Conservation (phyloP, 2,329 filamentous ascomycete species). For the Trichoderma semiorbis region DNA sequence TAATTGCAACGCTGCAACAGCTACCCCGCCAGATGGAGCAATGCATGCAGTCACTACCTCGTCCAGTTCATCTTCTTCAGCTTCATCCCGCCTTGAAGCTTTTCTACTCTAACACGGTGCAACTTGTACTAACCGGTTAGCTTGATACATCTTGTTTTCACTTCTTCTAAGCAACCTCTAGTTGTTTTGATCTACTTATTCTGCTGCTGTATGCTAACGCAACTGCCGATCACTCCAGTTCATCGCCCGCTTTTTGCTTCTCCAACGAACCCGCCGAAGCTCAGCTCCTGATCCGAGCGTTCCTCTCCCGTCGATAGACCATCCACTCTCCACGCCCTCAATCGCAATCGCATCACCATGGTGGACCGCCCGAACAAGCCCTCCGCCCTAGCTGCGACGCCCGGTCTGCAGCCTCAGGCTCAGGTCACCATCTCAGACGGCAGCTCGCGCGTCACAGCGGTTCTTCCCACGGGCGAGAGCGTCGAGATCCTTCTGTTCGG, state of each 20-base stretch:
- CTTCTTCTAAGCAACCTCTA: neutral
- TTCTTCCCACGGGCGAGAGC: conserved; percentile 80
- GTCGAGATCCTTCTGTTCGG: conserved; percentile 85
- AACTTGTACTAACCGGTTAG: neutral
- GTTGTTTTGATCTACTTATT: neutral
- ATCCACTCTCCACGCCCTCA: neutral
- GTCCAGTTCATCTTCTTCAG: neutral
- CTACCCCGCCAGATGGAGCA: conserved; percentile 20
- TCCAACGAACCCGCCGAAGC: neutral
- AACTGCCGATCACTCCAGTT: neutral
- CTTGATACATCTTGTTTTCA: neutral
- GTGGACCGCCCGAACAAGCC: conserved; percentile 87
- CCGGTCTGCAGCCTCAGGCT: conserved; percentile 69
- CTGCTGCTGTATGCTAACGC: neutral
- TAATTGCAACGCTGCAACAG: neutral
- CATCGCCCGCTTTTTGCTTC: neutral
- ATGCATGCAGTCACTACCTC: conserved; percentile 7
- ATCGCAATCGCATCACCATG: conserved; percentile 40
- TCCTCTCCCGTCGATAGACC: neutral
- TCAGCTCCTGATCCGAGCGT: neutral
- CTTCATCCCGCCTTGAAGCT: neutral
- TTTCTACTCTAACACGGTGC: neutral
- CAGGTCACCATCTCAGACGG: conserved; percentile 71
- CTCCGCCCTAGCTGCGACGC: conserved; percentile 69
- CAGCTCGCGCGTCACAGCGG: conserved; percentile 70